Percentiles rank a stretch among this genome's conserved stretches.
These are phyloP conservation scores for Anthracocystis walkeri DNA, from an alignment of 1,284 basidiomycete species.

Conservation along the genomic window DNA sequence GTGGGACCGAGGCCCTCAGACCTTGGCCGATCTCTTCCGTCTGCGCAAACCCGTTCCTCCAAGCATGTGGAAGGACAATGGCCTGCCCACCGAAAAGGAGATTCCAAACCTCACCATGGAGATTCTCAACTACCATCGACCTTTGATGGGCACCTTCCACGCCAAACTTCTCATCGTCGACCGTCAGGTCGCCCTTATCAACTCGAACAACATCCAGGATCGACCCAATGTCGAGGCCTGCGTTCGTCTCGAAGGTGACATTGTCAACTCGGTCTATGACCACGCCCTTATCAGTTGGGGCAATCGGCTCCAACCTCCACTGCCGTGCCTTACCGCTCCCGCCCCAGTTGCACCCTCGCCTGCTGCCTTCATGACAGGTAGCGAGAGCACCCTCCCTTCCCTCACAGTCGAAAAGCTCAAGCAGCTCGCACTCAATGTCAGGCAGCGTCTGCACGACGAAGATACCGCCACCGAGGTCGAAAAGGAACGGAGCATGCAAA, in stretches of 20 bases:
- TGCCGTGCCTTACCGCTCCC: slow-evolving; percentile 73
- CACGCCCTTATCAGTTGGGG: slow-evolving; percentile 79
- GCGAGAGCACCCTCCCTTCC: slow-evolving; percentile 41
- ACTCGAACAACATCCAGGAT: slow-evolving; percentile 80
- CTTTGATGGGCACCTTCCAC: slow-evolving; percentile 78
- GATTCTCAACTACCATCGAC: slow-evolving; percentile 68
- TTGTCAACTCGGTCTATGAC: slow-evolving; percentile 81
- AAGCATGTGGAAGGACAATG: slow-evolving; percentile 62
- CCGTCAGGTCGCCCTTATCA: slow-evolving; percentile 78
- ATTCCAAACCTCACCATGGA: slow-evolving; percentile 63
- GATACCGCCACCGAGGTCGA: slow-evolving; percentile 61
- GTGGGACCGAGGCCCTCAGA: slow-evolving; percentile 68
- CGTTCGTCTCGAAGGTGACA: slow-evolving; percentile 74
- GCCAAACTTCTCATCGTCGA: slow-evolving; percentile 82
- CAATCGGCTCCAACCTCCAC: slow-evolving; percentile 74
- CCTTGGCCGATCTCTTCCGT: slow-evolving; percentile 65
- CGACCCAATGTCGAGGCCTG: slow-evolving; percentile 70
- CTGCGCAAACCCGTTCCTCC: slow-evolving; percentile 62
- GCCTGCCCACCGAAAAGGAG: slow-evolving; percentile 60
- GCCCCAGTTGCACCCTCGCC: slow-evolving; percentile 55
- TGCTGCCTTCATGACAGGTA: slow-evolving; percentile 51
- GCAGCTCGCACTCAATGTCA: slow-evolving; percentile 46
- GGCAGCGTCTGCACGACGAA: slow-evolving; percentile 54
- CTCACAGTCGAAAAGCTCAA: slow-evolving; percentile 54
- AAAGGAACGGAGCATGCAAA: slow-evolving; percentile 44